phyloP scores from a whole-genome alignment of 176 grass and related monocot genomes.

The Oryza glumipatula region DNA sequence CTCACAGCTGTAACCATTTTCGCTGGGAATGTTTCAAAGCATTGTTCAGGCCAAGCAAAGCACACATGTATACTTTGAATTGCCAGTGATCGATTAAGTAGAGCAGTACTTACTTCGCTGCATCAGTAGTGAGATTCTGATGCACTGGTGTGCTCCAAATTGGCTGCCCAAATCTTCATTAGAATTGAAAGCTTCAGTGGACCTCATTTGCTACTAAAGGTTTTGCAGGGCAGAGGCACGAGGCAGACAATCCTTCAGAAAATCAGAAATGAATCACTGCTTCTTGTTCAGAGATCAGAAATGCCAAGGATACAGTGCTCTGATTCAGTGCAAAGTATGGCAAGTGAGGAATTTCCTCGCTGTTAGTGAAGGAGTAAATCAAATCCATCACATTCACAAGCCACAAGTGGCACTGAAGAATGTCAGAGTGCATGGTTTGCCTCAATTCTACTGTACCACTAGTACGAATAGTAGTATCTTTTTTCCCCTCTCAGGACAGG shows the following conservation, averaged over 20 bases:
- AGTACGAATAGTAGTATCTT: not conserved
- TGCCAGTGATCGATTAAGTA: not conserved
- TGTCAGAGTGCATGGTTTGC: not conserved
- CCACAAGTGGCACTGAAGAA: slow-evolving; percentile 1
- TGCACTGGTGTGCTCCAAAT: not conserved
- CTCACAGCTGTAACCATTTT: not conserved
- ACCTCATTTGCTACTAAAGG: not conserved
- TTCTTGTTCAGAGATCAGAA: not conserved
- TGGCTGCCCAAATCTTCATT: not conserved
- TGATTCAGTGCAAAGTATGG: not conserved
- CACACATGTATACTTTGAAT: not conserved
- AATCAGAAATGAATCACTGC: not conserved
- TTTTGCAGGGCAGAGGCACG: not conserved
- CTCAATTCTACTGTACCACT: not conserved
- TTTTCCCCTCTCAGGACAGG: not conserved
- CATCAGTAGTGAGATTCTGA: not conserved
- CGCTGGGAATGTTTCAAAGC: slow-evolving; percentile 21
- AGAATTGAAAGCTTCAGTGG: not conserved
- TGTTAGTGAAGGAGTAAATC: slow-evolving; percentile 23
- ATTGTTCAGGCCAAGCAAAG: not conserved
- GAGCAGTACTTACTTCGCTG: not conserved
- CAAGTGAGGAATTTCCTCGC: not conserved
- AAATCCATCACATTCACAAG: not conserved
- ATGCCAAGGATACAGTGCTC: not conserved
- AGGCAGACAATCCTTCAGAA: not conserved